Evolutionary conservation across 345 rosid genomes (phyloP).

Genomic region (Acer campestre): DNA sequence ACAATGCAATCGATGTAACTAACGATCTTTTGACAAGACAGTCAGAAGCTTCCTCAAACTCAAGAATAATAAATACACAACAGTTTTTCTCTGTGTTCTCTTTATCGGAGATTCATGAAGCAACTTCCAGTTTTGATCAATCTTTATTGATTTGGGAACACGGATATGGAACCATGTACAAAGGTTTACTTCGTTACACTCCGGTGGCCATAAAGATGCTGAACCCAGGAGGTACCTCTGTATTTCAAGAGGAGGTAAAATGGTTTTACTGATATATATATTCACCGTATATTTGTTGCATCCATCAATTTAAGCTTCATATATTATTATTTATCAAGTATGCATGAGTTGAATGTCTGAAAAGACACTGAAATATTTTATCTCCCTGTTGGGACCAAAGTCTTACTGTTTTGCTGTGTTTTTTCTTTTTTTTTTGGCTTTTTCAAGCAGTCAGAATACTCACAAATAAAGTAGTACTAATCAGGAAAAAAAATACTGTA

Average conservation of each 20-base stretch:
- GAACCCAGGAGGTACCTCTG: conserved; percentile 18
- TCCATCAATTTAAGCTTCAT: neutral
- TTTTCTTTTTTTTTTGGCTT: neutral
- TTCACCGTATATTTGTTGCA: neutral
- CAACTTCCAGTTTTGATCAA: conserved; percentile 34
- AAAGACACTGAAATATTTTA: no score
- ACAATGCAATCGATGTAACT: conserved; percentile 30
- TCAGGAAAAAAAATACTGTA: neutral
- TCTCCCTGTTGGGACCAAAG: no score
- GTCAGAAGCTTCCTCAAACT: conserved; percentile 27
- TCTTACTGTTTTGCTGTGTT: neutral
- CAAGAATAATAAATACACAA: neutral
- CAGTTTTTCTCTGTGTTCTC: conserved; percentile 31
- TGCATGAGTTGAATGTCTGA: neutral
- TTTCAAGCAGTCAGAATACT: neutral
- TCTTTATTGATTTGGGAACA: conserved; percentile 36
- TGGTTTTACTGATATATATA: neutral
- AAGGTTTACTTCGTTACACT: conserved; percentile 40
- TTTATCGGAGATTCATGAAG: conserved; percentile 36
- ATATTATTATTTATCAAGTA: neutral
- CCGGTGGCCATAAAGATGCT: conserved; percentile 45
- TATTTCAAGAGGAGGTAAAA: conserved; percentile 42
- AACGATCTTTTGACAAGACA: conserved; percentile 36
- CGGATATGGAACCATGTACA: conserved; percentile 33
- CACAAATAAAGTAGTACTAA: neutral